phyloP scores from a whole-genome alignment of 2,329 filamentous ascomycete genomes.

The Lasiodiplodia sp. region DNA sequence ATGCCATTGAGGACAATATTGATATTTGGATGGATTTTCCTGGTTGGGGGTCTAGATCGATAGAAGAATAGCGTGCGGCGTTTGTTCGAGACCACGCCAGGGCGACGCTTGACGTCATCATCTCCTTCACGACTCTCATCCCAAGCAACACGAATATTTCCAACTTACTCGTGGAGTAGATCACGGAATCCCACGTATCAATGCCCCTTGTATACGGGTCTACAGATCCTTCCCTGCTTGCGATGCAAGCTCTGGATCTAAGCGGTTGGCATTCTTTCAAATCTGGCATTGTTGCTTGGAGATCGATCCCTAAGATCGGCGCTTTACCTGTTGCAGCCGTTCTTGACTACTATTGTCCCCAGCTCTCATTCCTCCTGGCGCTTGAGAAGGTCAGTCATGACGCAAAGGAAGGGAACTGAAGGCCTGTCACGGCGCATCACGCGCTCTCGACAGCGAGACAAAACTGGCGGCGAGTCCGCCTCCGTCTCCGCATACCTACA shows the following conservation, averaged over 20 bases:
- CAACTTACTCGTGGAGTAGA: neutral
- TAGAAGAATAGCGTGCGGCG: neutral
- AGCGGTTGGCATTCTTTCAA: slow-evolving; percentile 13
- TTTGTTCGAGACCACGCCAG: neutral
- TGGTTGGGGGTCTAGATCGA: too few relatives aligned
- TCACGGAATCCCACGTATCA: neutral
- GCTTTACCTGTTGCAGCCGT: slow-evolving; percentile 13
- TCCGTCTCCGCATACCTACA: neutral
- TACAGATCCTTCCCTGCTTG: neutral
- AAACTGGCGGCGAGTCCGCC: neutral
- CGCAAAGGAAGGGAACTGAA: slow-evolving; percentile 23
- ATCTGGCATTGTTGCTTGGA: neutral
- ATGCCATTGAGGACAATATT: too few relatives aligned
- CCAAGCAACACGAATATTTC: neutral
- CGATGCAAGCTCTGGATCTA: slow-evolving; percentile 11
- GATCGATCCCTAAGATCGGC: slow-evolving; percentile 21
- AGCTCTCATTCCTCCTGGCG: neutral
- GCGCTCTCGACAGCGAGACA: slow-evolving; percentile 5
- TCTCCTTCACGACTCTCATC: neutral
- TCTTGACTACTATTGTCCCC: neutral
- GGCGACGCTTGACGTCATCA: neutral
- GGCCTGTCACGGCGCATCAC: neutral
- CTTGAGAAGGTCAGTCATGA: slow-evolving; percentile 25
- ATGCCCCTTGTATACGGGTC: too few relatives aligned
- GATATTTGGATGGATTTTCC: too few relatives aligned